phyloP scores from a whole-genome alignment of 2,329 filamentous ascomycete species.

The Blastomyces emzantsi region DNA sequence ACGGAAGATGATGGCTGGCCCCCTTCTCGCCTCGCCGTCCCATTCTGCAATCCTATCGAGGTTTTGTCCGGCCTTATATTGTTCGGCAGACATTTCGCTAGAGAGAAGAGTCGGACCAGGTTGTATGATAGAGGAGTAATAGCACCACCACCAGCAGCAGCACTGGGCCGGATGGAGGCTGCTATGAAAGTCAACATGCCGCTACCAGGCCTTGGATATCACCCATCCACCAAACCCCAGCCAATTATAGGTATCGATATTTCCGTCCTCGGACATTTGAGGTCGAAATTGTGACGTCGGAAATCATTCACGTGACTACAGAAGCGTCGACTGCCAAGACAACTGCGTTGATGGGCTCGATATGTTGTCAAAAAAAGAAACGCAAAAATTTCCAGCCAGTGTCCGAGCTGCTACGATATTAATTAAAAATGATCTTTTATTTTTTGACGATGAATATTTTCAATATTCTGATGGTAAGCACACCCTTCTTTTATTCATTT shows the following conservation, averaged over 20 bases:
- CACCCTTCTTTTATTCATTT: no score
- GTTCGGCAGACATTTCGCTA: background rate
- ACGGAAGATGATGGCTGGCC: background rate
- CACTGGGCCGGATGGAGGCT: background rate
- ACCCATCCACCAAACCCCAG: background rate
- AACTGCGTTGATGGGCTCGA: no score
- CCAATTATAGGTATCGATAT: background rate
- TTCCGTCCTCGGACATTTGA: background rate
- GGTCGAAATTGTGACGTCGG: no score
- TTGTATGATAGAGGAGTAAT: background rate
- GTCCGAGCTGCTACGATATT: no score
- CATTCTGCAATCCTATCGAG: background rate
- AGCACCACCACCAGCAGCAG: background rate
- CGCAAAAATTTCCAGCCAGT: no score
- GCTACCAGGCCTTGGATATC: background rate
- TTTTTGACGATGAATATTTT: no score
- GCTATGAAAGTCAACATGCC: background rate
- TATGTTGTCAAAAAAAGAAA: no score
- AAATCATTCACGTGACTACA: background rate
- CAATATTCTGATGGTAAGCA: background rate
- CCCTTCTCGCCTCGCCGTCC: background rate
- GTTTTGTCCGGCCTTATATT: background rate
- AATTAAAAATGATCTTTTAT: no score
- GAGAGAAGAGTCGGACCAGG: background rate
- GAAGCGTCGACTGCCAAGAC: no score